These are phyloP conservation scores for Colletotrichum brevisporum DNA, from an alignment of 2,329 filamentous ascomycete genomes.

Conservation along the genomic window DNA sequence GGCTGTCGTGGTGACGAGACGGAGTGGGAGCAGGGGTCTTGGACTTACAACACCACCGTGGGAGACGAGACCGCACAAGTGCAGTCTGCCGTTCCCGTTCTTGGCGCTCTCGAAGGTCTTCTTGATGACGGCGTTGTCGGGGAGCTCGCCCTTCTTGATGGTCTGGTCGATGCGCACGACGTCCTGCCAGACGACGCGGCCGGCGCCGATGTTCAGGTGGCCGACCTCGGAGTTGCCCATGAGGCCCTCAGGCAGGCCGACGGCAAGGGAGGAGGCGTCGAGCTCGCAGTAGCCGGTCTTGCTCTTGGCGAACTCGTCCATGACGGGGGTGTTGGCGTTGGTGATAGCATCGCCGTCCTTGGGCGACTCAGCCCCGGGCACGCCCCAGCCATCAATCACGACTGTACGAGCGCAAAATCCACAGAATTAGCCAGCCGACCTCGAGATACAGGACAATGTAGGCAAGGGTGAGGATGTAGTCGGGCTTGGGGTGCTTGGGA, in stretches of 20 bases:
- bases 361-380: conserved; percentile 84
- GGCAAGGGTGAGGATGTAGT: conserved; percentile 43
- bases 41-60: conserved; percentile 87
- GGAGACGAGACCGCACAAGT: conserved; percentile 92
- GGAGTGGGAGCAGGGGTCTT: conserved; percentile 8
- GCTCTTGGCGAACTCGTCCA: conserved; percentile 91
- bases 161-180: conserved; percentile 96
- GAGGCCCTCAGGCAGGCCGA: conserved; percentile 94
- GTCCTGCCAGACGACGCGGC: conserved; percentile 98
- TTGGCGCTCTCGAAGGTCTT: conserved; percentile 84
- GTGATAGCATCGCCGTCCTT: conserved; percentile 96
- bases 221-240: conserved; percentile 99
- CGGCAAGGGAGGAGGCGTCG: conserved; percentile 94
- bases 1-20: neutral
- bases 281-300: conserved; percentile 90
- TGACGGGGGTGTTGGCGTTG: conserved; percentile 91
- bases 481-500: conserved; percentile 33
- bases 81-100: conserved; percentile 90
- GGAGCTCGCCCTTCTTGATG: conserved; percentile 87
- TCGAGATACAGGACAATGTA: conserved; percentile 71
- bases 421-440: conserved; percentile 71
- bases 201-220: conserved; percentile 98
- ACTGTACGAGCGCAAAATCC: conserved; percentile 73
- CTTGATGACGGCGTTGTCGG: conserved; percentile 82
- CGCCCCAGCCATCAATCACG: conserved; percentile 99